These are phyloP conservation scores for Lactuca sativa DNA, from an alignment of 129 eudicot genomes.

Conservation along the genomic window DNA sequence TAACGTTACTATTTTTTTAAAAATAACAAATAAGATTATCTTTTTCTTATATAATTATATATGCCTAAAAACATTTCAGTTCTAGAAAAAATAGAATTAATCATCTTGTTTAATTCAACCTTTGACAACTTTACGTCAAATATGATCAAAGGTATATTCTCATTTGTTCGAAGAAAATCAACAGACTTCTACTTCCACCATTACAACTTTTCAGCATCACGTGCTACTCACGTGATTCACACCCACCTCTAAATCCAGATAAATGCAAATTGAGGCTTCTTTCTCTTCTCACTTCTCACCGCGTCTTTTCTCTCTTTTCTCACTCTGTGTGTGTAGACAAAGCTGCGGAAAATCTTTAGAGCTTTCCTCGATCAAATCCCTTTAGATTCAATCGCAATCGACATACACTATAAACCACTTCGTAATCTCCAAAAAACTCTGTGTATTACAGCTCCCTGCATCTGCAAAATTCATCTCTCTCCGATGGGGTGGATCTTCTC, in stretches of 20 bases:
- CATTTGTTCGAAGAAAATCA: constrained; percentile 15
- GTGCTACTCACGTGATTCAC: constrained; percentile 22
- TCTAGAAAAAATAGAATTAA: neutral
- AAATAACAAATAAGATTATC: too few relatives aligned
- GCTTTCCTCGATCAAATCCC: neutral
- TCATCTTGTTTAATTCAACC: constrained; percentile 16
- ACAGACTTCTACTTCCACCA: neutral
- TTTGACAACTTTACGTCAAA: constrained; percentile 22
- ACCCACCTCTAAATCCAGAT: constrained; percentile 1
- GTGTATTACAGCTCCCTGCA: neutral
- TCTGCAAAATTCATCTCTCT: neutral
- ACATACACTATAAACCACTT: neutral
- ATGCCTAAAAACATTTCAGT: neutral
- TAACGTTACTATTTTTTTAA: too few relatives aligned
- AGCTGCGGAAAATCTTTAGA: constrained; percentile 1
- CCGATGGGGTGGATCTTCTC: constrained; percentile 1
- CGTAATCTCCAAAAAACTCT: neutral
- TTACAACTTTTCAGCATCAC: constrained; percentile 12
- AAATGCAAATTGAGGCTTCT: constrained; percentile 4
- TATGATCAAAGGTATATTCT: constrained; percentile 25
- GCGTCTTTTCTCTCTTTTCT: neutral
- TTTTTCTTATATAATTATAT: too few relatives aligned
- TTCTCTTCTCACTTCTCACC: neutral
- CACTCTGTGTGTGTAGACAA: neutral
- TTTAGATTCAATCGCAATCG: neutral